phyloP scores from a whole-genome alignment of 129 eudicot species.

The Apium graveolens region DNA sequence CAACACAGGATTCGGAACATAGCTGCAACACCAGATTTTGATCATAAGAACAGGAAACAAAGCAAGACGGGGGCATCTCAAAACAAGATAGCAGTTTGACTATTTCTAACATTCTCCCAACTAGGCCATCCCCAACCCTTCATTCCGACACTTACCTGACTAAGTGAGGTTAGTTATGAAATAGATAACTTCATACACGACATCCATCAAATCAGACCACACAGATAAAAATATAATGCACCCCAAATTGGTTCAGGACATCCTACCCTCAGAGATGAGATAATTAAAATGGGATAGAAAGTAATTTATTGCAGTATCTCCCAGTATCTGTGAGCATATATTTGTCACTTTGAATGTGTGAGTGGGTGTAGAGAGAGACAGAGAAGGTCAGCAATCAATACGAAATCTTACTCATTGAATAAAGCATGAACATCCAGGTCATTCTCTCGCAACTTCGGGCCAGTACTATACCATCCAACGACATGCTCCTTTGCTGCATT shows the following conservation, averaged over 20 bases:
- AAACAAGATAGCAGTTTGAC: background rate
- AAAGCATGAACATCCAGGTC: slow-evolving; percentile 80
- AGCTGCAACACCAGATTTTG: slow-evolving; percentile 42
- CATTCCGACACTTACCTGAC: background rate
- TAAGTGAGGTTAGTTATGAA: background rate
- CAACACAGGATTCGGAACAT: slow-evolving; percentile 90
- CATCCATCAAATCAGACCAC: background rate
- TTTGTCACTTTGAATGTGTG: background rate
- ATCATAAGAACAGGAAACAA: background rate
- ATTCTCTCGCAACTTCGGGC: slow-evolving; percentile 95
- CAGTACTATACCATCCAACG: slow-evolving; percentile 98
- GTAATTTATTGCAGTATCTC: background rate
- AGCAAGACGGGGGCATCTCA: too few species aligned
- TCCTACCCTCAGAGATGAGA: background rate
- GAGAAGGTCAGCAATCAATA: background rate
- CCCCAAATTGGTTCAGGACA: background rate
- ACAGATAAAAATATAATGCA: background rate
- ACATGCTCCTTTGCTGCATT: slow-evolving; percentile 96
- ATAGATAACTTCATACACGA: background rate
- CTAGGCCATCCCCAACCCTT: background rate
- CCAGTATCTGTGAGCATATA: background rate
- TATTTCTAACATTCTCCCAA: background rate
- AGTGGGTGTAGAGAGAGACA: background rate
- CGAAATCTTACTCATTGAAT: slow-evolving; percentile 74
- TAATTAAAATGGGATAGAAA: background rate